Percentiles rank a stretch among this genome's conserved stretches.
phyloP scores from a whole-genome alignment of 2,329 filamentous ascomycete species.

The Fusarium lateritium region DNA sequence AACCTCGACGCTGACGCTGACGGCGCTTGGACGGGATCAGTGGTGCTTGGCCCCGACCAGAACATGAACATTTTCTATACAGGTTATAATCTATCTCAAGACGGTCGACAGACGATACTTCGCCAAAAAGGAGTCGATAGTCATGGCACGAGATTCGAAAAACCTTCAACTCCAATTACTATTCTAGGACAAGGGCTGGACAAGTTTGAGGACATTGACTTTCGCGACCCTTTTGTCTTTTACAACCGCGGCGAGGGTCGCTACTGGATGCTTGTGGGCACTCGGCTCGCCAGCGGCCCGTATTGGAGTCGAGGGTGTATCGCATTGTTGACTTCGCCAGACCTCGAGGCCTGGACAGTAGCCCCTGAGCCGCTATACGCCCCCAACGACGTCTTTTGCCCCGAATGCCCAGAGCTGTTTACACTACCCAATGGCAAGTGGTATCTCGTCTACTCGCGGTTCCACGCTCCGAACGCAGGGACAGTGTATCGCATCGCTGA shows the following conservation, averaged over 20 bases:
- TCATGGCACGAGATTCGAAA: conserved; percentile 49
- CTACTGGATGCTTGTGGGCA: conserved; percentile 58
- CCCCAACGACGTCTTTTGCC: conserved; percentile 55
- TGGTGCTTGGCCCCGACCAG: conserved; percentile 51
- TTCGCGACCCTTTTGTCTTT: conserved; percentile 56
- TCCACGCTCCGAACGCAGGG: conserved; percentile 54
- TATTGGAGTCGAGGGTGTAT: conserved; percentile 56
- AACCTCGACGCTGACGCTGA: conserved; percentile 49
- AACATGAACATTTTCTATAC: conserved; percentile 57
- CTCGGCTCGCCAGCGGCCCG: conserved; percentile 52
- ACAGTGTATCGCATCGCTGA: conserved; percentile 56
- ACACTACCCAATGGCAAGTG: conserved; percentile 54
- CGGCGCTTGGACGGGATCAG: conserved; percentile 55
- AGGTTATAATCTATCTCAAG: conserved; percentile 52
- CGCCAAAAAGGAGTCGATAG: conserved; percentile 47
- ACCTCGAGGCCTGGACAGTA: conserved; percentile 52
- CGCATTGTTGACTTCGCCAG: conserved; percentile 54
- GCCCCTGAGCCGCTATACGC: conserved; percentile 52
- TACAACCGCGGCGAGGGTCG: conserved; percentile 49
- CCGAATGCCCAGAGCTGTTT: conserved; percentile 57
- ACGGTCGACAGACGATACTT: conserved; percentile 54
- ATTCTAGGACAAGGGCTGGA: conserved; percentile 42
- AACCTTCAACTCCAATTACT: conserved; percentile 42
- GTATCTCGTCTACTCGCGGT: conserved; percentile 55
- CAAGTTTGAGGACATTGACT: conserved; percentile 54